Conservation (phyloP, 768 basidiomycete genomes). For the Tylopilus cervinicoccineus region DNA sequence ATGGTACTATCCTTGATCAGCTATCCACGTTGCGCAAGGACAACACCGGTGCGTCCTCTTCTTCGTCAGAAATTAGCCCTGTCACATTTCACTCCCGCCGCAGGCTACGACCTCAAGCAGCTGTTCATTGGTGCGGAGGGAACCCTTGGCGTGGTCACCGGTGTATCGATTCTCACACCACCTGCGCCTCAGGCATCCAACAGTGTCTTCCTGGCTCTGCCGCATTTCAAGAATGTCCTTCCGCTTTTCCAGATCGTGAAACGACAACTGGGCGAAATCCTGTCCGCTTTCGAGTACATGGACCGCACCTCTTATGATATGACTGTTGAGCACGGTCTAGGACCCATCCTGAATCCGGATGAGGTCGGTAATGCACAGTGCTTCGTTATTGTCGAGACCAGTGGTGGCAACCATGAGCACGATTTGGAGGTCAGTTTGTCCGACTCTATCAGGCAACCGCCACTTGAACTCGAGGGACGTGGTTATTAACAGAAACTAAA, state of each 20-base stretch:
- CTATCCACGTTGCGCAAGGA: constrained; percentile 92
- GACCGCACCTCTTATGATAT: constrained; percentile 84
- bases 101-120: constrained; percentile 97
- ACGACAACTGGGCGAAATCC: constrained; percentile 83
- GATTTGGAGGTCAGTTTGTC: constrained; percentile 73
- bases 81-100: constrained; percentile 3
- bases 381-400: constrained; percentile 93
- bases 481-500: constrained; percentile 70
- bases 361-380: constrained; percentile 78
- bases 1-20: constrained; percentile 87
- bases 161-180: constrained; percentile 90
- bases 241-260: constrained; percentile 82
- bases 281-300: constrained; percentile 96
- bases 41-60: constrained; percentile 72
- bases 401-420: constrained; percentile 87
- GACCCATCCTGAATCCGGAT: constrained; percentile 67
- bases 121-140: constrained; percentile 98
- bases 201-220: constrained; percentile 88
- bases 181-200: constrained; percentile 78
- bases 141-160: constrained; percentile 93
- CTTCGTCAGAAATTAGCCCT: background rate
- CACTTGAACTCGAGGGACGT: constrained; percentile 6
- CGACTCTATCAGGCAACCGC: constrained; percentile 3
- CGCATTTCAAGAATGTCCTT: constrained; percentile 82
- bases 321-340: constrained; percentile 79